Base-by-base conservation (phyloP, 2,329 filamentous ascomycete genomes). In the Fusarium poae region DNA sequence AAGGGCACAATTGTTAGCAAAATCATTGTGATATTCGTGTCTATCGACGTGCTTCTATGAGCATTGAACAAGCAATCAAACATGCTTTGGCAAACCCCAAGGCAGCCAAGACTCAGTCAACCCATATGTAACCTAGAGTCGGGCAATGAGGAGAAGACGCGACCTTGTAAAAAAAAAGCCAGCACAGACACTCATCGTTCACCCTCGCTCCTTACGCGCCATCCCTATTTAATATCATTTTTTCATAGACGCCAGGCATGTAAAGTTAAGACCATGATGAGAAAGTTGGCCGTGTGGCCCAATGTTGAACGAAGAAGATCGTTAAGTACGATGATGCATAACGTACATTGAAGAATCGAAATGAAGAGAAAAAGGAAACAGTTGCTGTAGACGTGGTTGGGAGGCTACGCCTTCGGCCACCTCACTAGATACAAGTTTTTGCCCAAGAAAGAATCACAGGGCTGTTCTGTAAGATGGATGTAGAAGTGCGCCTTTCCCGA, bases 261-360 rank as follows among this genome's bases (percentile, higher is more conserved):
- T 61, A 66, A 60, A 66, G 65, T 65, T 52, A 65, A 68, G 59
- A 65, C 62, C 64, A 52, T 61, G 57, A 68, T 57, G 62, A 65
- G 35, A 70, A 72, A 68, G 32, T 32, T 63, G 71, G 59, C 69
- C 71, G 62, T 63, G 54, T 54, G 70, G 70, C 61, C 69, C 68
- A 64, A 64, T 68, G 62, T 72, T 64, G 57, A 67, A 59, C 55
- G 69, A 74, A 73, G 73, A 77, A 74, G 68, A 76, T 78, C 73
- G 75, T 75, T 68, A 75, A 71, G 71, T 77, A 76, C 72, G 76
- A 60, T 69, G 60, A 72, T 66, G 68, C 75, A 74, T 75, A 78
- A 77, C 72, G 71, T 80, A 79, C 77, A 79, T 68, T 62, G 70
- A 78, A 51, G 74, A 78, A 79, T 74, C 65, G 74, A 77, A 78